Conservation (phyloP, 1,284 basidiomycete species). For the Grifola frondosa region DNA sequence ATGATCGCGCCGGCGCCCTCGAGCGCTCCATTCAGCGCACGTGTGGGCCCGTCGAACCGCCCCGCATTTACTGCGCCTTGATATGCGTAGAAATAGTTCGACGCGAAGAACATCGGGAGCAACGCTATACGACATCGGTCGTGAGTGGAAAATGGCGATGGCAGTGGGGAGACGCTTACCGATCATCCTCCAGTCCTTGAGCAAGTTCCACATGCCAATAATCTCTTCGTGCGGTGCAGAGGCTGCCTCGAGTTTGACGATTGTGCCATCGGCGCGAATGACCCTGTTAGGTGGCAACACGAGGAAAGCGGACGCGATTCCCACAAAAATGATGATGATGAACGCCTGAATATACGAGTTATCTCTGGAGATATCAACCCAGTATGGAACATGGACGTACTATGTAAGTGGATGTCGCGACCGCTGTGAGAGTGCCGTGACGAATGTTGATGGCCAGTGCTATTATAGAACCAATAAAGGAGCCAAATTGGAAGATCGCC, state of each 20-base stretch:
- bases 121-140: constrained; percentile 24
- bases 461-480: constrained; percentile 50
- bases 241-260: constrained; percentile 36
- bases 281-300: constrained; percentile 41
- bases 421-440: constrained; percentile 30
- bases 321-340: constrained; percentile 41
- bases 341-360: constrained; percentile 32
- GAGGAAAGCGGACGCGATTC: constrained; percentile 36
- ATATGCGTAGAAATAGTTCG: constrained; percentile 44
- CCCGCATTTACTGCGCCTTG: constrained; percentile 39
- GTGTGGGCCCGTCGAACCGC: constrained; percentile 41
- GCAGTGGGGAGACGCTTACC: constrained; percentile 13
- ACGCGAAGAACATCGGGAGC: constrained; percentile 43
- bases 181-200: constrained; percentile 41
- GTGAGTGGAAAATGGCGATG: neutral
- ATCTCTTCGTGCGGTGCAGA: constrained; percentile 36
- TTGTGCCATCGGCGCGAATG: constrained; percentile 40
- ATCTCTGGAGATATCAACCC: neutral
- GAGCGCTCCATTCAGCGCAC: constrained; percentile 41
- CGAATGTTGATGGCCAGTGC: constrained; percentile 45
- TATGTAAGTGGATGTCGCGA: constrained; percentile 42
- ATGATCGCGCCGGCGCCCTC: constrained; percentile 42
- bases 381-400: constrained; percentile 16
- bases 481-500: constrained; percentile 55
- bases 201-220: constrained; percentile 32